Evolutionary conservation across 1,139 yeast genomes (phyloP), one percentile per base, ranked within the genome.

Genomic region (Geotrichum carabidarum): DNA sequence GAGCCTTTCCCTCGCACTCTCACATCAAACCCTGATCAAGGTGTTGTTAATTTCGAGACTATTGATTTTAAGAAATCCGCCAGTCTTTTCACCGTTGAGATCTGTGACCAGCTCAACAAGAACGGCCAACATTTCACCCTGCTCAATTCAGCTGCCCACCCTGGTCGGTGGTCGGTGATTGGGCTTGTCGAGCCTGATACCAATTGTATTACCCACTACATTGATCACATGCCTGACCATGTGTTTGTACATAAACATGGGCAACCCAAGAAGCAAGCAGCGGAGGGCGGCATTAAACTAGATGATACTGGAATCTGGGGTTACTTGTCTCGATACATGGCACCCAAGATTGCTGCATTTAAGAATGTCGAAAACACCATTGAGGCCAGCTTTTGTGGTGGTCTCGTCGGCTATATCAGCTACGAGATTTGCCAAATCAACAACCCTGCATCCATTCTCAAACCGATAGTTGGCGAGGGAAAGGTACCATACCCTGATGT

Each of bases 141-240:
- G 11, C 74, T 88, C 42, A 85, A 87, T 63, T 86, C 95, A 0
- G 93, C 94, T 0, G 77, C 90, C 0, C 65, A 71, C 11, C 96
- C 96, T 0, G 97, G 98, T 0, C 78, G 83, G 57, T 89, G 95
- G 93, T 83, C 96, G 0, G 83, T 93, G 9, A 79, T 93, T 55
- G 97, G 95, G 0, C 63, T 89, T 1, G 89, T 94, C 0, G 77
- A 77, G 12, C 60, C 61, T 1, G 74, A 72, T 0, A 82, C 94
- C 1, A 76, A 76, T 17, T 79, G 83, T 1, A 74, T 89, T 30
- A 79, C 88, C 1, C 91, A 89, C 64, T 86, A 89, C 1, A 74
- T 79, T 0, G 60, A 54, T 8, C 50, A 59, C 45, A 44, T 53
- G 11, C 61, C 67, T 1, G 60, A 60, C 15, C 42, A 45, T 32